These are phyloP conservation scores for Cyclocybe aegerita DNA, from an alignment of 768 basidiomycete genomes.

Conservation along the genomic window DNA sequence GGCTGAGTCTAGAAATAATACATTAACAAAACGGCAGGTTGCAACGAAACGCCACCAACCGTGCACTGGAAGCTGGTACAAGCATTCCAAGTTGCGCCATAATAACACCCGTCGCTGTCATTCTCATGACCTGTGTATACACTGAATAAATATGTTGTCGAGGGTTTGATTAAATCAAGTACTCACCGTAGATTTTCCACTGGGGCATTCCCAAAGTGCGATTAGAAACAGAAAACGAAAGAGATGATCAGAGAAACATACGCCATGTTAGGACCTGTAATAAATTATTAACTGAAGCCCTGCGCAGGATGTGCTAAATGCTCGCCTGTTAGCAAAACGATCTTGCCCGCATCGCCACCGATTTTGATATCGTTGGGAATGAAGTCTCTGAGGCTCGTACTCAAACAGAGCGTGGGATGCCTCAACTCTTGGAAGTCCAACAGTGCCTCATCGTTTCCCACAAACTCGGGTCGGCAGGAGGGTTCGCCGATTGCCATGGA, in stretches of 20 bases:
- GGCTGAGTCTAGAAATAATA: constrained; percentile 58
- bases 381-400: constrained; percentile 64
- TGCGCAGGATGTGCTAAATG: constrained; percentile 5
- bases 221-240: not conserved
- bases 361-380: constrained; percentile 93
- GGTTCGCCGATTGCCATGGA: constrained; percentile 92
- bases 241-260: constrained; percentile 32
- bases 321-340: constrained; percentile 84
- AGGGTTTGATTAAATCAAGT: not conserved
- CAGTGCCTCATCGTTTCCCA: constrained; percentile 77
- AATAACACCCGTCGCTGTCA: constrained; percentile 93
- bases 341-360: constrained; percentile 71
- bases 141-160: not conserved
- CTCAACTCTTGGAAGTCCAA: constrained; percentile 88
- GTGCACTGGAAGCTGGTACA: constrained; percentile 82
- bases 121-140: constrained; percentile 70
- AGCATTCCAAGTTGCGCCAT: constrained; percentile 97
- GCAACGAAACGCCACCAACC: constrained; percentile 38
- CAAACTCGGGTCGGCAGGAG: constrained; percentile 86
- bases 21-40: not conserved
- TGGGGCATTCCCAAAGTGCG: constrained; percentile 6
- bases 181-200: constrained; percentile 39
- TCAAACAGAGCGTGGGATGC: constrained; percentile 82
- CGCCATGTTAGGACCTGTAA: constrained; percentile 84
- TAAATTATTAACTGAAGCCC: not conserved